A percentile compares a stretch with the other conserved stretches of the same genome.
phyloP scores from a whole-genome alignment of 129 eudicot genomes.

The Gnaphalium uliginosum region DNA sequence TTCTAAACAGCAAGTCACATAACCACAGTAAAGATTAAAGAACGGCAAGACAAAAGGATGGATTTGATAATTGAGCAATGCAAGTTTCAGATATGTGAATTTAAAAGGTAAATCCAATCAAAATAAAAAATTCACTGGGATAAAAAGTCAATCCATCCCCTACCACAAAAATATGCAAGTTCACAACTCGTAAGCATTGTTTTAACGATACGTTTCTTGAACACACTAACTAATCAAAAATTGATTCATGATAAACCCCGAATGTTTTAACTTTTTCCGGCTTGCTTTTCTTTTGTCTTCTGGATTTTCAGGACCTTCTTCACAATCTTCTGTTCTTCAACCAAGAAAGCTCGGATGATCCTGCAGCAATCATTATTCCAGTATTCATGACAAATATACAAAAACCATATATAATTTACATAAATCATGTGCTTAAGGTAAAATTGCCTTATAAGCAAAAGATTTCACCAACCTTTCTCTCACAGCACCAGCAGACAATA shows the following conservation, averaged over 20 bases:
- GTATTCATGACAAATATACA: background rate
- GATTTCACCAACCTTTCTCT: slow-evolving; percentile 10
- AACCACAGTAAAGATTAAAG: too few relatives aligned
- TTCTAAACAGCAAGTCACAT: too few relatives aligned
- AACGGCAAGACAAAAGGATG: too few relatives aligned
- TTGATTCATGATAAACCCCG: background rate
- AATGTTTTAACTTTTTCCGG: slow-evolving; percentile 35
- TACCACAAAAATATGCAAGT: slow-evolving; percentile 22
- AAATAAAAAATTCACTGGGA: slow-evolving; percentile 29
- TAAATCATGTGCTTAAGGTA: too few relatives aligned
- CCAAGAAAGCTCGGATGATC: slow-evolving; percentile 62
- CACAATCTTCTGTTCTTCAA: slow-evolving; percentile 64
- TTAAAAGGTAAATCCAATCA: background rate
- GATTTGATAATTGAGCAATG: background rate
- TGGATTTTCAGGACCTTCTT: slow-evolving; percentile 66
- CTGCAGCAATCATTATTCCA: slow-evolving; percentile 19
- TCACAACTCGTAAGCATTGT: slow-evolving; percentile 23
- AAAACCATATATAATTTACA: background rate
- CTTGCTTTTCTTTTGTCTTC: slow-evolving; percentile 56
- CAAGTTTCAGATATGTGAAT: background rate
- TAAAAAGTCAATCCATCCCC: slow-evolving; percentile 21
- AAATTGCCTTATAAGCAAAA: too few relatives aligned
- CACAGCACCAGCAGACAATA: slow-evolving; percentile 53
- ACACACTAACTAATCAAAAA: slow-evolving; percentile 26
- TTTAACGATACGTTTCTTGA: background rate